Evolutionary conservation across 1,284 basidiomycete species (phyloP), one percentile per base, ranked within the genome.

Genomic region (Uromyces viciae-fabae): DNA sequence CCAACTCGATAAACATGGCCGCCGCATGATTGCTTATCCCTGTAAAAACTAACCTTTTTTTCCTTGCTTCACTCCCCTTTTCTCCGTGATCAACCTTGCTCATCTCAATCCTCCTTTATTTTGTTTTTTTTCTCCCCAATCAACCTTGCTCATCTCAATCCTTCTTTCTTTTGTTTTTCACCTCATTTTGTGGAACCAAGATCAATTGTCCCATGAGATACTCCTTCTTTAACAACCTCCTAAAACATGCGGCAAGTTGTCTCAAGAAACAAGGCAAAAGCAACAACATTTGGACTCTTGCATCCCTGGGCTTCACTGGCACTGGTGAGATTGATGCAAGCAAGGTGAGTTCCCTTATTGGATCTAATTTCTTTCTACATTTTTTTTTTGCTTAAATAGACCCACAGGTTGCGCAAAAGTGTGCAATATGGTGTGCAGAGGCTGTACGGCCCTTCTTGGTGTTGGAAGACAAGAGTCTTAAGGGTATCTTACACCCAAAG

Each of bases 21-120:
- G 60, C 33, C 25, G 60, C 28, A 64, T 64, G 60, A 64, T 64
- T 38, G 31, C 60, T 40, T 64, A 64, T 38, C 60, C 60, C n/a
- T 64, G 60, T n/a, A 64, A 64, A 64, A 38, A 38, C 11, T 38
- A 40, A 64, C 17, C 17, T 17, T 36, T 5, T 38, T 40, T 64
- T 40, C 60, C 17, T 9, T 38, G 19, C 15, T 38, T 8, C 25
- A 31, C n/a, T n/a, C n/a, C n/a, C n/a, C n/a, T n/a, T n/a, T n/a
- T n/a, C n/a, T n/a, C n/a, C n/a, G n/a, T n/a, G n/a, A n/a, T n/a
- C n/a, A n/a, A n/a, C n/a, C n/a, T n/a, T n/a, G n/a, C n/a, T n/a
- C n/a, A n/a, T n/a, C n/a, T n/a, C n/a, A n/a, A n/a, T n/a, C n/a
- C n/a, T n/a, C n/a, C n/a, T n/a, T n/a, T n/a, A n/a, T n/a, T n/a